Percentiles rank a stretch among this genome's conserved stretches.
These are phyloP conservation scores for Mortierella sp. DNA, from an alignment of 371 early-diverging fungal genomes.

Conservation along the genomic window DNA sequence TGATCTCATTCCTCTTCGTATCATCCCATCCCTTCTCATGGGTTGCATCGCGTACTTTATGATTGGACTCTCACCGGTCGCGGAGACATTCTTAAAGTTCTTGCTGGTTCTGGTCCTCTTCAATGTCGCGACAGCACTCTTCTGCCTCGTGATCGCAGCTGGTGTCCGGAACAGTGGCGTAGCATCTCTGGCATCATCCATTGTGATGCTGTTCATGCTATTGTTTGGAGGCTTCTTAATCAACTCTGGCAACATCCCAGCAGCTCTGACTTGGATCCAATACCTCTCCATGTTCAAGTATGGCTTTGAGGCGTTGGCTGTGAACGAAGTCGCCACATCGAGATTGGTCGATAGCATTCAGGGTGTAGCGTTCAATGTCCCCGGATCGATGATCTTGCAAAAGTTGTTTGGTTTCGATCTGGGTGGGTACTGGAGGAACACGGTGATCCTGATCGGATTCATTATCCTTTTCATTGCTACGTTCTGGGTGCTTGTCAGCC, in stretches of 20 bases:
- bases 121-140: constrained; percentile 82
- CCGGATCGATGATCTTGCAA: constrained; percentile 61
- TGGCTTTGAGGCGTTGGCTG: constrained; percentile 64
- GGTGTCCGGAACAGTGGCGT: constrained; percentile 80
- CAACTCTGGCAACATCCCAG: constrained; percentile 77
- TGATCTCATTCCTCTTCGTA: constrained; percentile 82
- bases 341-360: constrained; percentile 43
- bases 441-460: constrained; percentile 36
- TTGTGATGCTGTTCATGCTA: constrained; percentile 91
- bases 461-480: constrained; percentile 32
- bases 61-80: constrained; percentile 83
- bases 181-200: constrained; percentile 80
- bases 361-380: constrained; percentile 53
- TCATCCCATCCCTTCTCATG: constrained; percentile 87
- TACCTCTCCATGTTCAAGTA: constrained; percentile 72
- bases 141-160: constrained; percentile 85
- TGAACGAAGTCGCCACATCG: constrained; percentile 56
- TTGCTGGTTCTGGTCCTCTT: constrained; percentile 88
- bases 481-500: constrained; percentile 38
- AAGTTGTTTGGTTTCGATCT: constrained; percentile 65
- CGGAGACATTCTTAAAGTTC: constrained; percentile 80
- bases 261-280: constrained; percentile 65
- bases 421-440: constrained; percentile 59
- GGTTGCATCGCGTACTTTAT: constrained; percentile 86
- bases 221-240: constrained; percentile 90